phyloP scores from a whole-genome alignment of 2,329 filamentous ascomycete species.

The Paramyrothecium roridum region DNA sequence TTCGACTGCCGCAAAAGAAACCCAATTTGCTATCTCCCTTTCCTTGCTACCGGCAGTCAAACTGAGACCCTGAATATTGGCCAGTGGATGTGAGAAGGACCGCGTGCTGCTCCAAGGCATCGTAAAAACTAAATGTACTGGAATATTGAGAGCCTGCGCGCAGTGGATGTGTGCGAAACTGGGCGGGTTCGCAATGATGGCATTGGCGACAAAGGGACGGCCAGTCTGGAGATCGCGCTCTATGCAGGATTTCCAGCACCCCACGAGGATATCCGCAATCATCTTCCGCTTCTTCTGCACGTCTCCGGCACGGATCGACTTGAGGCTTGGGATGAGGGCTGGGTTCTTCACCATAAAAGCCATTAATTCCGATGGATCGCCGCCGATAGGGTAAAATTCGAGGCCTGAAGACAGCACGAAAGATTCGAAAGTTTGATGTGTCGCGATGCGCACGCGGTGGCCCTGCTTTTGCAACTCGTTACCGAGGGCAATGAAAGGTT shows the following conservation, averaged over 20 bases:
- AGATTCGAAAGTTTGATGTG: background rate
- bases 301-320: constrained; percentile 19
- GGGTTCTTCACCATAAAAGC: constrained; percentile 11
- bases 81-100: constrained; percentile 19
- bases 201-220: background rate
- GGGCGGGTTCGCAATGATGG: background rate
- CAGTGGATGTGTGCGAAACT: background rate
- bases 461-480: constrained; percentile 62
- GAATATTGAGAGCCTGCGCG: background rate
- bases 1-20: constrained; percentile 48
- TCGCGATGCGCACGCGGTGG: background rate
- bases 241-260: constrained; percentile 14
- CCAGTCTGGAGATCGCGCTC: constrained; percentile 29
- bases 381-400: constrained; percentile 67
- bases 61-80: constrained; percentile 29
- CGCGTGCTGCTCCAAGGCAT: constrained; percentile 71
- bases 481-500: constrained; percentile 72
- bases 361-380: constrained; percentile 63
- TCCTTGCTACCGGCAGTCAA: too few species aligned
- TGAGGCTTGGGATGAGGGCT: constrained; percentile 21
- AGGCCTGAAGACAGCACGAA: constrained; percentile 41
- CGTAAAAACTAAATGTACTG: background rate
- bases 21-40: background rate
- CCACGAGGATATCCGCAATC: constrained; percentile 18
- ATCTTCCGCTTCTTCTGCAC: constrained; percentile 19